phyloP scores from a whole-genome alignment of 208 protist genomes.

The Angomonas ambiguus region DNA sequence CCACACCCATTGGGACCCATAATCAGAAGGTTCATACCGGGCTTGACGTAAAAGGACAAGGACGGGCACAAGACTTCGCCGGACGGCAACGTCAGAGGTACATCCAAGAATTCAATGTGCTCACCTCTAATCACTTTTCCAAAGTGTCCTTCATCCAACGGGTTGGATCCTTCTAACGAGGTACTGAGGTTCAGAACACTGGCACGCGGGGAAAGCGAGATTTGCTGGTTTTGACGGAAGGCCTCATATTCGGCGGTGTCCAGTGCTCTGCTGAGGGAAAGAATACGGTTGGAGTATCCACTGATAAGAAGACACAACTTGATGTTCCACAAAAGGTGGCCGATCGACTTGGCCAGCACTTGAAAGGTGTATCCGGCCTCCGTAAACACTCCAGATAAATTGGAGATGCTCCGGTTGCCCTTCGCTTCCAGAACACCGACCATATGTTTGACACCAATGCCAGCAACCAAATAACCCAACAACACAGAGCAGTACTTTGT shows the following conservation, averaged over 20 bases:
- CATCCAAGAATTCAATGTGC: slow-evolving; percentile 79
- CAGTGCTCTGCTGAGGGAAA: slow-evolving; percentile 36
- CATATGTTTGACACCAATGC: slow-evolving; percentile 11
- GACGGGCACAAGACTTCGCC: slow-evolving; percentile 47
- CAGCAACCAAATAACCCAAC: slow-evolving; percentile 38
- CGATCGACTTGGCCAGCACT: slow-evolving; percentile 39
- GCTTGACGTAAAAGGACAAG: slow-evolving; percentile 73
- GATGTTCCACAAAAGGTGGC: slow-evolving; percentile 41
- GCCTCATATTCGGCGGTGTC: slow-evolving; percentile 27
- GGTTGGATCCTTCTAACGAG: neutral
- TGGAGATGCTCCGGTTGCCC: neutral
- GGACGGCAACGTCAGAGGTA: slow-evolving; percentile 59
- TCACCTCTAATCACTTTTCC: slow-evolving; percentile 38
- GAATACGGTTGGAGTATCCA: slow-evolving; percentile 55
- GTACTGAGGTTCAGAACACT: slow-evolving; percentile 12
- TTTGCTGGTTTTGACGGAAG: slow-evolving; percentile 19
- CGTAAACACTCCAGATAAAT: slow-evolving; percentile 16
- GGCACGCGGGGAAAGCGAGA: slow-evolving; percentile 14
- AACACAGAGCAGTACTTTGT: slow-evolving; percentile 56
- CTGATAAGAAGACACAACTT: slow-evolving; percentile 33
- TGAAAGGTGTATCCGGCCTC: slow-evolving; percentile 35
- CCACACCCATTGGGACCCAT: slow-evolving; percentile 90
- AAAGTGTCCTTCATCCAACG: slow-evolving; percentile 9
- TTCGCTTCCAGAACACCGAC: neutral
- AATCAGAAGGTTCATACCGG: slow-evolving; percentile 86